Percentiles rank a stretch among this genome's conserved stretches.
Evolutionary conservation across 2,329 filamentous ascomycete species (phyloP).

Genomic region (Saccharata proteae): DNA sequence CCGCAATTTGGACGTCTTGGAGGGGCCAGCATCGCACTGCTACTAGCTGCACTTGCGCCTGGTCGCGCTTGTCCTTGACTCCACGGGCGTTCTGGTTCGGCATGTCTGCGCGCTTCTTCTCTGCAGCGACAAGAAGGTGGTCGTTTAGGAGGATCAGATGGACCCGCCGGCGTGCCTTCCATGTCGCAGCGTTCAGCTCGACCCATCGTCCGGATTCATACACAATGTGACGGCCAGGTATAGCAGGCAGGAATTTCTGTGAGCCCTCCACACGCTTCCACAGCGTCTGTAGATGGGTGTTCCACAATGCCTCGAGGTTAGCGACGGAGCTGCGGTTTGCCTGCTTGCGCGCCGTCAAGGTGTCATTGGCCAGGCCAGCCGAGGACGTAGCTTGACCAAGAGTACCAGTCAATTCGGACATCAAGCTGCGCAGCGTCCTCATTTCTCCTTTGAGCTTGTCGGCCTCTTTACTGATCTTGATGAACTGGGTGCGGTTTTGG

Average conservation of each 20-base stretch:
- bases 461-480: conserved; percentile 98
- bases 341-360: conserved; percentile 35
- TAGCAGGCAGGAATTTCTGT: conserved; percentile 88
- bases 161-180: conserved; percentile 81
- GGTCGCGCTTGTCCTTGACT: conserved; percentile 31
- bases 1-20: conserved; percentile 83
- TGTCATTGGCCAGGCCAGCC: conserved; percentile 23
- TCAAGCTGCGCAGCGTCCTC: conserved; percentile 76
- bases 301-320: conserved; percentile 58
- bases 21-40: conserved; percentile 92
- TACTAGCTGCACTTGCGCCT: conserved; percentile 54
- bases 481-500: conserved; percentile 95
- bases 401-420: conserved; percentile 66
- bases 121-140: conserved; percentile 81
- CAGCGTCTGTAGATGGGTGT: conserved; percentile 59
- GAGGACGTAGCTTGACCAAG: conserved; percentile 35
- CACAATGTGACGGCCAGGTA: conserved; percentile 83
- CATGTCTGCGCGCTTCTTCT: conserved; percentile 78
- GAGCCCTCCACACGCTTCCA: conserved; percentile 98
- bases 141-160: conserved; percentile 91
- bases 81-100: conserved; percentile 32
- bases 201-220: conserved; percentile 91
- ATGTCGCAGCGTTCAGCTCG: conserved; percentile 92
- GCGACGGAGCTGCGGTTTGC: conserved; percentile 86
- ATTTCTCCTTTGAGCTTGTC: conserved; percentile 96